phyloP scores from a whole-genome alignment of 495 filamentous ascomycete genomes.

The Durotheca rogersii region DNA sequence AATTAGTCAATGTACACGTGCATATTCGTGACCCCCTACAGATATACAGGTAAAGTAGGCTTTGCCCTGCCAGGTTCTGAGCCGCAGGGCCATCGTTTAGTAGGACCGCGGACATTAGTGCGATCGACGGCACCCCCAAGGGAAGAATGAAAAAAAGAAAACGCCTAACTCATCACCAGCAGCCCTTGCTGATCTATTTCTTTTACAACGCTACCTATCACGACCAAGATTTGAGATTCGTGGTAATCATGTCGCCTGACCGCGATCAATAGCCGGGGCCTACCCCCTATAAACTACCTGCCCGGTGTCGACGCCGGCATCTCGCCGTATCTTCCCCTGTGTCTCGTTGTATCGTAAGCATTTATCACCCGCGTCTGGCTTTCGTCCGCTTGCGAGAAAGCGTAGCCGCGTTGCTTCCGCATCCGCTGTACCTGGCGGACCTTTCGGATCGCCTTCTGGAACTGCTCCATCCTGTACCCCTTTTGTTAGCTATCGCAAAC shows the following conservation, averaged over 20 bases:
- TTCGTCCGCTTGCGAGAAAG: conserved; percentile 97
- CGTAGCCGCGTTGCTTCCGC: conserved; percentile 98
- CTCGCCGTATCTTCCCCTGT: conserved; percentile 91
- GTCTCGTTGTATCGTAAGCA: conserved; percentile 94
- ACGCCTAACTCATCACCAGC: neutral
- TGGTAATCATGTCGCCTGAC: neutral
- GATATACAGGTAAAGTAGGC: neutral
- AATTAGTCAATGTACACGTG: neutral
- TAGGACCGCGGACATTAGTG: neutral
- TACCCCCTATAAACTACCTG: conserved; percentile 23
- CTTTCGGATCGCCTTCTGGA: conserved; percentile 99
- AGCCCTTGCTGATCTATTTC: neutral
- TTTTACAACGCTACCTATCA: neutral
- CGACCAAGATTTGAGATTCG: neutral
- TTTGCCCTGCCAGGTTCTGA: neutral
- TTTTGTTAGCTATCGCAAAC: conserved; percentile 13
- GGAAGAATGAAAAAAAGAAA: too few species aligned
- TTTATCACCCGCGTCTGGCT: conserved; percentile 89
- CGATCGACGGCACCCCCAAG: neutral
- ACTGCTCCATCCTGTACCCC: conserved; percentile 90
- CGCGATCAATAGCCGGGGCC: neutral
- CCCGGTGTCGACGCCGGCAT: conserved; percentile 72
- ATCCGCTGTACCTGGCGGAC: conserved; percentile 98
- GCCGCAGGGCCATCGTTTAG: neutral
- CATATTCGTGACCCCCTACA: neutral